A percentile compares a stretch with the other conserved stretches of the same genome.
phyloP scores from a whole-genome alignment of 2,329 filamentous ascomycete species.

The Aspergillus niger region DNA sequence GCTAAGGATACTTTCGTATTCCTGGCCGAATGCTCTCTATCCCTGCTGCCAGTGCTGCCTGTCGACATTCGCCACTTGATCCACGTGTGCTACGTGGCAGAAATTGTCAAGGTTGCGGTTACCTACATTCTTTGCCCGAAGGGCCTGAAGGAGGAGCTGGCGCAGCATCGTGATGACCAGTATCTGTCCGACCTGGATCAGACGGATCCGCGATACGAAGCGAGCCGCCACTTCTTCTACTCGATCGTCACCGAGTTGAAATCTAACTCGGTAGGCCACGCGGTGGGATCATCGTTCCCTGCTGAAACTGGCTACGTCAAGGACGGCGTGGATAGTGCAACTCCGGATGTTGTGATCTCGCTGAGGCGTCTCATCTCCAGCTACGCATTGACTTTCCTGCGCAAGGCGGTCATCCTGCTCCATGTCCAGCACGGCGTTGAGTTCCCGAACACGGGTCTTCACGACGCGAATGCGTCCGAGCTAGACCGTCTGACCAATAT shows the following conservation, averaged over 20 bases:
- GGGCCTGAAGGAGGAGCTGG: slow-evolving; percentile 38
- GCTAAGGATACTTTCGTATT: slow-evolving; percentile 56
- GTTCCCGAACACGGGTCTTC: slow-evolving; percentile 70
- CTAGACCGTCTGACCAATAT: slow-evolving; percentile 76
- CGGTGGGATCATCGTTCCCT: slow-evolving; percentile 38
- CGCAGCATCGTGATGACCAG: slow-evolving; percentile 30
- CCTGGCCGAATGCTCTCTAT: slow-evolving; percentile 75
- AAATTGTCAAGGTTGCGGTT: slow-evolving; percentile 79
- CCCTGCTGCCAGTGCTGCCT: slow-evolving; percentile 65
- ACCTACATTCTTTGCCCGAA: slow-evolving; percentile 51
- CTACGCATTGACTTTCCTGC: slow-evolving; percentile 86
- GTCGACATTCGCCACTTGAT: slow-evolving; percentile 78
- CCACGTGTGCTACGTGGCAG: slow-evolving; percentile 83
- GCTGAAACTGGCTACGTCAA: slow-evolving; percentile 42
- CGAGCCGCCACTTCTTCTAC: slow-evolving; percentile 41
- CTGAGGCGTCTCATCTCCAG: slow-evolving; percentile 60
- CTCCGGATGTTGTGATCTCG: slow-evolving; percentile 34
- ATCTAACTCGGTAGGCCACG: slow-evolving; percentile 38
- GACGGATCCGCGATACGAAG: slow-evolving; percentile 31
- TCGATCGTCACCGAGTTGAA: slow-evolving; percentile 41
- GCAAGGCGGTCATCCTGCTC: slow-evolving; percentile 80
- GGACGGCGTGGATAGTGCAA: slow-evolving; percentile 39
- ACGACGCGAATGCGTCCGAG: slow-evolving; percentile 69
- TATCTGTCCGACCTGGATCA: slow-evolving; percentile 30
- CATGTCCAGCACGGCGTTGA: slow-evolving; percentile 88